These are phyloP conservation scores for Populus tomentosa DNA, from an alignment of 441 rosid species.

Conservation along the genomic window DNA sequence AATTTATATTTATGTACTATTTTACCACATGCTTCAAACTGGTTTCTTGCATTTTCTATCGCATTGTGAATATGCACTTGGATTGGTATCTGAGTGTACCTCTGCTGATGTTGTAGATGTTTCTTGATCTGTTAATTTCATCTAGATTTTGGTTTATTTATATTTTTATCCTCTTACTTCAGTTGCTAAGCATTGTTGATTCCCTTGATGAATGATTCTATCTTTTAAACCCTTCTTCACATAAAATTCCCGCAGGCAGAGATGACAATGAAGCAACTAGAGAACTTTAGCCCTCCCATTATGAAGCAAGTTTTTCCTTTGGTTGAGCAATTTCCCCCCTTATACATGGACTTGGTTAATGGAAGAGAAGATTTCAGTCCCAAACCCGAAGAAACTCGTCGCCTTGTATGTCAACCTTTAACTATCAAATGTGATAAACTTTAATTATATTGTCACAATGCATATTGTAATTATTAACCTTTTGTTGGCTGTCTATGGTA, in stretches of 20 bases:
- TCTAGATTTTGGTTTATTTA: not conserved
- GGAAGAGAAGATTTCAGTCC: constrained; percentile 95
- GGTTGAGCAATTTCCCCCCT: constrained; percentile 88
- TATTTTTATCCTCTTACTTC: not conserved
- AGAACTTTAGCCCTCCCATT: constrained; percentile 81
- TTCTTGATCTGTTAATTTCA: not conserved
- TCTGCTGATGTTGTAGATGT: not conserved
- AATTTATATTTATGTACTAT: not conserved
- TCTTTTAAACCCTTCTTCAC: not conserved
- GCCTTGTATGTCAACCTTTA: constrained; percentile 61
- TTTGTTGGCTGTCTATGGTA: not conserved
- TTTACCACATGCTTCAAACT: not conserved
- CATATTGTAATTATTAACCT: not conserved
- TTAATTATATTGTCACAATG: not conserved
- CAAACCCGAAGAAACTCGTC: constrained; percentile 90
- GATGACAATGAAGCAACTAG: constrained; percentile 86
- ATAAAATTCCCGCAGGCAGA: constrained; percentile 62
- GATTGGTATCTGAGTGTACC: not conserved
- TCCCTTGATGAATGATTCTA: not conserved
- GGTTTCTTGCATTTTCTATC: not conserved
- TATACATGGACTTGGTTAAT: constrained; percentile 85
- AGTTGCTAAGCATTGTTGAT: not conserved
- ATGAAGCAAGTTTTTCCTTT: constrained; percentile 94
- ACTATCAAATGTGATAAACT: not conserved
- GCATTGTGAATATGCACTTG: not conserved